Evolutionary conservation across 2,329 filamentous ascomycete genomes (phyloP).

Genomic region (Alternaria tenuissima): DNA sequence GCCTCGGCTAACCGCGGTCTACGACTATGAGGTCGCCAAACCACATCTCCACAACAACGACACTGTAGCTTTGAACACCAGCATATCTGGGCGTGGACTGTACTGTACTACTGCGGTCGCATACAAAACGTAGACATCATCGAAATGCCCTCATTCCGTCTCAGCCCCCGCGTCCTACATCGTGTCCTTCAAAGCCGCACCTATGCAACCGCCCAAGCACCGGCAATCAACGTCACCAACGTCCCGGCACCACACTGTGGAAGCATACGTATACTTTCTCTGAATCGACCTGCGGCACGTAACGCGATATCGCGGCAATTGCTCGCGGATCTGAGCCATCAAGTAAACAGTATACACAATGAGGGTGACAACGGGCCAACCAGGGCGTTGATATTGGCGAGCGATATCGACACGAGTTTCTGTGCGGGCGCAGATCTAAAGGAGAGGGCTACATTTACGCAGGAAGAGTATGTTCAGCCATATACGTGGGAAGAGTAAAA

Average conservation of each 20-base stretch:
- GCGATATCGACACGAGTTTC: conserved; percentile 85
- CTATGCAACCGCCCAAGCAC: conserved; percentile 58
- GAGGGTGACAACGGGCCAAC: conserved; percentile 69
- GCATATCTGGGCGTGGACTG: background rate
- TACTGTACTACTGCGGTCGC: background rate
- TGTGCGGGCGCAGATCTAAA: conserved; percentile 96
- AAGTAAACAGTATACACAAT: conserved; percentile 75
- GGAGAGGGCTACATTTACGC: conserved; percentile 78
- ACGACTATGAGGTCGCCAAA: conserved; percentile 13
- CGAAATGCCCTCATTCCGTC: conserved; percentile 38
- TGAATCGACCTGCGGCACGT: conserved; percentile 83
- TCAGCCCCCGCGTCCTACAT: conserved; percentile 27
- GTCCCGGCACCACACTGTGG: conserved; percentile 81
- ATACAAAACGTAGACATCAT: background rate
- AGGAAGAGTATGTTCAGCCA: conserved; percentile 72
- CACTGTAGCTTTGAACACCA: background rate
- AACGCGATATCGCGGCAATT: conserved; percentile 90
- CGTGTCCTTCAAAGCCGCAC: conserved; percentile 39
- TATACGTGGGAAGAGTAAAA: background rate
- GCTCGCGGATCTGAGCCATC: conserved; percentile 72
- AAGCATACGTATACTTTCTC: conserved; percentile 84
- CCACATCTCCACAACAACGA: background rate
- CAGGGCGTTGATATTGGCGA: conserved; percentile 82
- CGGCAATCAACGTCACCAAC: conserved; percentile 73
- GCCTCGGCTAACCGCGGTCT: conserved; percentile 30